Percentiles rank a stretch among this genome's conserved stretches.
phyloP scores from a whole-genome alignment of 495 filamentous ascomycete genomes.

The Aspergillus steynii region DNA sequence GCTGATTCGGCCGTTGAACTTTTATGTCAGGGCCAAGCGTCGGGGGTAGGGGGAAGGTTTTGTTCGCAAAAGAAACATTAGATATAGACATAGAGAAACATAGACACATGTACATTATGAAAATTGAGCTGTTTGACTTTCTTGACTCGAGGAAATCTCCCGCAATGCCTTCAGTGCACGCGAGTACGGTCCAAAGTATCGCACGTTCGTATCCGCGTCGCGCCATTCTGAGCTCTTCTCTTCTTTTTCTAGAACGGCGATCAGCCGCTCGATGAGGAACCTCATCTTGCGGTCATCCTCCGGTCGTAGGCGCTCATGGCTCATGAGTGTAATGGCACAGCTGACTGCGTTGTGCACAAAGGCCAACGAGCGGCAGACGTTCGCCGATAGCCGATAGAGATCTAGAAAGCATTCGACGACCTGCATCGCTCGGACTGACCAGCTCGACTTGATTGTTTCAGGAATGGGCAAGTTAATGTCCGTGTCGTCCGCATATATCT shows the following conservation, averaged over 20 bases:
- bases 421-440: conserved; percentile 8
- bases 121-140: no score
- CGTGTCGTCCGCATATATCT: conserved; percentile 11
- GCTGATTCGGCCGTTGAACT: conserved; percentile 53
- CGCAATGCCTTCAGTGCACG: conserved; percentile 23
- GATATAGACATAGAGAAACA: not conserved
- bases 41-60: conserved; percentile 30
- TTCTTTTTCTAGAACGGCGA: conserved; percentile 20
- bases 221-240: conserved; percentile 23
- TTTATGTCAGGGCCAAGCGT: conserved; percentile 50
- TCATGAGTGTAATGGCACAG: conserved; percentile 23
- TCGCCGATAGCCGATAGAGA: conserved; percentile 19
- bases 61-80: not conserved
- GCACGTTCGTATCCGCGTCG: conserved; percentile 25
- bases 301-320: not conserved
- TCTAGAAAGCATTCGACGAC: conserved; percentile 24
- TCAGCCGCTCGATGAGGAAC: conserved; percentile 12
- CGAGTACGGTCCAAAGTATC: conserved; percentile 29
- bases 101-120: not conserved
- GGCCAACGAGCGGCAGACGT: conserved; percentile 22
- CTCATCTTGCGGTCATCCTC: not conserved
- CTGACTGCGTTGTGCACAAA: conserved; percentile 30
- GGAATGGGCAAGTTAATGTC: not conserved
- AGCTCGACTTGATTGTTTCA: not conserved
- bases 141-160: conserved; percentile 6